These are phyloP conservation scores for Sugiyamaella japonica DNA, from an alignment of 1,139 yeast species.

Conservation along the genomic window DNA sequence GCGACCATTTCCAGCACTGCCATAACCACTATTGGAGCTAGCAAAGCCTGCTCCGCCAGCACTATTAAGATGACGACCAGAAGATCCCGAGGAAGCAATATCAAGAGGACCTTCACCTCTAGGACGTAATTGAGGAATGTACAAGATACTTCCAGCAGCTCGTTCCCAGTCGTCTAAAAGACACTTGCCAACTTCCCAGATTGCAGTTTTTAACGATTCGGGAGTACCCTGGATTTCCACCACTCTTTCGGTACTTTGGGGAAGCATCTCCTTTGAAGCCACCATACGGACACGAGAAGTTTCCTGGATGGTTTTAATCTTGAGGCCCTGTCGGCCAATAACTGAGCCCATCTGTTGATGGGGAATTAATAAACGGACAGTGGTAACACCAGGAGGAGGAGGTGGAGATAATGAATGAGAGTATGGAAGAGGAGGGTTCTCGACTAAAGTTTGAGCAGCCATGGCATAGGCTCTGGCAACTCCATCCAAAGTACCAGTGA, in stretches of 20 bases:
- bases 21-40: slow-evolving; percentile 9
- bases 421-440: slow-evolving; percentile 44
- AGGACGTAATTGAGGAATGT: slow-evolving; percentile 51
- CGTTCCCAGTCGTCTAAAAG: slow-evolving; percentile 65
- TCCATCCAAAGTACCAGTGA: slow-evolving; percentile 74
- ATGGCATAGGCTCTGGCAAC: slow-evolving; percentile 72
- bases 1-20: slow-evolving; percentile 7
- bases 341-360: slow-evolving; percentile 89
- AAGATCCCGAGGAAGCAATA: background rate
- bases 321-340: slow-evolving; percentile 80
- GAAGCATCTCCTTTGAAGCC: slow-evolving; percentile 82
- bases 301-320: slow-evolving; percentile 80
- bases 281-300: slow-evolving; percentile 73
- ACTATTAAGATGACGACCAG: slow-evolving; percentile 10
- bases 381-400: slow-evolving; percentile 54
- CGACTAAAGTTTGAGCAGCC: slow-evolving; percentile 64
- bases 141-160: slow-evolving; percentile 64
- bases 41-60: slow-evolving; percentile 19
- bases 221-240: slow-evolving; percentile 87
- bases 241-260: slow-evolving; percentile 81
- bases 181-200: slow-evolving; percentile 67
- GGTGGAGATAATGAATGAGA: slow-evolving; percentile 54
- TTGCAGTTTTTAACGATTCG: slow-evolving; percentile 57
- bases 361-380: slow-evolving; percentile 72
- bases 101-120: slow-evolving; percentile 15